These are phyloP conservation scores for Saccharomyces pastorianus DNA, from an alignment of 1,139 yeast genomes.

Conservation along the genomic window DNA sequence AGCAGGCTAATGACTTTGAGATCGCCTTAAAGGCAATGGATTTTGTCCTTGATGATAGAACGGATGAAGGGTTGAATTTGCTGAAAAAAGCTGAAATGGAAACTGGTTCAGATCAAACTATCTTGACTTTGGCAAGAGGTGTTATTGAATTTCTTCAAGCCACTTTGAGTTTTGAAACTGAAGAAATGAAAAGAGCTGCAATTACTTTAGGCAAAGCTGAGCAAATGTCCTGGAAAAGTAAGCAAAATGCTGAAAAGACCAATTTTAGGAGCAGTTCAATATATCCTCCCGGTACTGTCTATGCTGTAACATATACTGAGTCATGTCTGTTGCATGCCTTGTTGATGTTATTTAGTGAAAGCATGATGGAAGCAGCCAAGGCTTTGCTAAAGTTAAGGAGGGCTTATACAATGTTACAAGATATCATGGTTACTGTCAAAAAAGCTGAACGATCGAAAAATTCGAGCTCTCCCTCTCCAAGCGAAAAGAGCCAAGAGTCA, in stretches of 20 bases:
- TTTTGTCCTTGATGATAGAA: slow-evolving; percentile 74
- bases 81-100: slow-evolving; percentile 39
- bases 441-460: slow-evolving; percentile 5
- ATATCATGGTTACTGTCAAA: slow-evolving; percentile 46
- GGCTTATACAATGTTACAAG: slow-evolving; percentile 81
- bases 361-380: slow-evolving; percentile 73
- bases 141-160: slow-evolving; percentile 88
- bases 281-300: slow-evolving; percentile 92
- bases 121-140: slow-evolving; percentile 70
- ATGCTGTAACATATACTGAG: slow-evolving; percentile 84
- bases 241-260: slow-evolving; percentile 50
- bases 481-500: neutral
- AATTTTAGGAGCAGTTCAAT: slow-evolving; percentile 54
- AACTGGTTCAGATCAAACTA: slow-evolving; percentile 42
- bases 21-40: slow-evolving; percentile 86
- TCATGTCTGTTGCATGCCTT: slow-evolving; percentile 79
- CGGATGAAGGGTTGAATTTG: slow-evolving; percentile 57
- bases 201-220: slow-evolving; percentile 72
- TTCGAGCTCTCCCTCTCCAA: slow-evolving; percentile 21
- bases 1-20: slow-evolving; percentile 52
- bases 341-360: slow-evolving; percentile 53
- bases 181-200: slow-evolving; percentile 71
- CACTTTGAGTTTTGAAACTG: slow-evolving; percentile 84
- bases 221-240: slow-evolving; percentile 54
- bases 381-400: slow-evolving; percentile 77